Evolutionary conservation across 2,329 filamentous ascomycete genomes (phyloP), one percentile per base, ranked within the genome.

Genomic region (Botrytis medusae): DNA sequence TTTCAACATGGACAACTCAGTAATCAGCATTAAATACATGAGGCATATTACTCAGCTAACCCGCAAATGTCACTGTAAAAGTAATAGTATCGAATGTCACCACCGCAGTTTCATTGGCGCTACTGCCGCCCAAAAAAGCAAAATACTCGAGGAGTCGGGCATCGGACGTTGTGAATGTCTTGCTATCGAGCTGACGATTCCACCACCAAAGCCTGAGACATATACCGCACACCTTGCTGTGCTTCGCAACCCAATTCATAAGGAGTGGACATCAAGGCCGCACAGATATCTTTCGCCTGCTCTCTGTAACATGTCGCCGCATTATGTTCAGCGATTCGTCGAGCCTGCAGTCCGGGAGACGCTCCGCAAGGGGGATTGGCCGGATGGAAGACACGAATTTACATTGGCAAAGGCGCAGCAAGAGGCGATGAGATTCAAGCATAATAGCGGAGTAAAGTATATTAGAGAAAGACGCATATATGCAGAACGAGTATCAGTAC

Each of bases 391-490:
- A 12, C 10, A n/a, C 0, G 22, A n/a, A 18, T 69, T 69, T 42
- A 32, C 65, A 1, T 32, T 69, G 25, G 37, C 9, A 9, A 4
- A 0, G 2, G 48, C 7, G 12, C 48, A 69, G 6, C 0, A 2
- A 0, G n/a, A 57, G 0, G 16, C 3, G 37, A 69, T n/a, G 18
- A 25, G 5, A 1, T 12, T 12, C 0, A 4, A 12, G 57, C 18
- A 22, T 2, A 0, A 5, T 5, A 60, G 20, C 0, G 2, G 9
- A 60, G 8, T 5, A 3, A 2, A 6, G 2, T 18, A 34, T 34
- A 34, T 1, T 2, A 22, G 12, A 4, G 20, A 60, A 34, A 60
- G 20, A 2, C 8, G 7, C 1, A n/a, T 6, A 51, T 5, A 25
- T 51, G 20, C 9, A 8, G 44, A 44, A 2, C 6, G 18, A 46